A percentile compares a stretch with the other conserved stretches of the same genome.
Conservation (phyloP, 2,329 filamentous ascomycete genomes). For the Penicillium psychrosexuale region DNA sequence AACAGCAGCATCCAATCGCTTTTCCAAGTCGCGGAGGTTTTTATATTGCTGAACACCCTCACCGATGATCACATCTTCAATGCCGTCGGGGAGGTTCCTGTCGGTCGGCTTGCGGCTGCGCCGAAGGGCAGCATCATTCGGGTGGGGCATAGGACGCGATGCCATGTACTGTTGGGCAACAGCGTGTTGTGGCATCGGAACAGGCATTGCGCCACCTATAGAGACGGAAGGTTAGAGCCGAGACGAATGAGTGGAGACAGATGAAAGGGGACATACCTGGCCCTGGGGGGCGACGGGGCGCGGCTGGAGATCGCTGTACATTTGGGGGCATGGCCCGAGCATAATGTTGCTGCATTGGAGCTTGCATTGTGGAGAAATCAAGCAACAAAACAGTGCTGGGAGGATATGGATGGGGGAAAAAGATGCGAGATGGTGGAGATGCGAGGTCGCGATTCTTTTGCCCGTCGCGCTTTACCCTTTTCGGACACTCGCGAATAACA, state of each 20-base stretch:
- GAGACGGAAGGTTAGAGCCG: constrained; percentile 12
- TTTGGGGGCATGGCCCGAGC: constrained; percentile 41
- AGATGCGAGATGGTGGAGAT: constrained; percentile 21
- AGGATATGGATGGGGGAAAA: constrained; percentile 18
- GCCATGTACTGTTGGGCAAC: constrained; percentile 39
- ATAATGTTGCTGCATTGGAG: constrained; percentile 44
- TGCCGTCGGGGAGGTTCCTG: constrained; percentile 86
- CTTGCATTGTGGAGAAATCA: constrained; percentile 33
- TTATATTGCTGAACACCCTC: constrained; percentile 80
- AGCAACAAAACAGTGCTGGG: constrained; percentile 4
- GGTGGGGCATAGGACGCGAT: constrained; percentile 36
- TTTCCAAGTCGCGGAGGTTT: constrained; percentile 80
- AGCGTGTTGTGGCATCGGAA: constrained; percentile 38
- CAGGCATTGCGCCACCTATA: constrained; percentile 33
- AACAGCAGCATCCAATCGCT: constrained; percentile 84
- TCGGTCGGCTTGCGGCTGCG: constrained; percentile 88
- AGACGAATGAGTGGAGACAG: constrained; percentile 7
- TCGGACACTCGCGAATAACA: constrained; percentile 24
- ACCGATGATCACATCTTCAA: constrained; percentile 77
- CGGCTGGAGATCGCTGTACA: constrained; percentile 42
- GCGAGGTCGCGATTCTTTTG: constrained; percentile 36
- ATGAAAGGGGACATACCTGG: constrained; percentile 35
- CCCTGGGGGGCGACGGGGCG: constrained; percentile 40
- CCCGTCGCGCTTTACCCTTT: constrained; percentile 37
- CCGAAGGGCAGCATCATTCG: constrained; percentile 60